A percentile compares a stretch with the other conserved stretches of the same genome.
Evolutionary conservation across 176 grass and related monocot species (phyloP).

Genomic region (Sorghum bicolor): DNA sequence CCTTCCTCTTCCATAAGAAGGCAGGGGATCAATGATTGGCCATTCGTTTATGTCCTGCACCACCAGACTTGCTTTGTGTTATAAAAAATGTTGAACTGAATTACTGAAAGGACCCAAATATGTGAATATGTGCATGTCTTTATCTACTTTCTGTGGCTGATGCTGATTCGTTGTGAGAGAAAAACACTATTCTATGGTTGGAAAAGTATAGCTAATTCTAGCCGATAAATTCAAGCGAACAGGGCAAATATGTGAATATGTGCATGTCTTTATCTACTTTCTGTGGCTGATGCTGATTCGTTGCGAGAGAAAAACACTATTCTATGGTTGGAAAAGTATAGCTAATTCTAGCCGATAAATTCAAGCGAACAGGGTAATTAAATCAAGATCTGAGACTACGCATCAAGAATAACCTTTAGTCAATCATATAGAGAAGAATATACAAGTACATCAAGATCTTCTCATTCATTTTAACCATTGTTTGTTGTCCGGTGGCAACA

Average conservation of each 20-base stretch:
- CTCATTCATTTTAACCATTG: background rate
- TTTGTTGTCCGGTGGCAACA: background rate
- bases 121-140: background rate
- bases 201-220: too few species aligned
- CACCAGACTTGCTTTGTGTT: background rate
- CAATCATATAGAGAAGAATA: background rate
- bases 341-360: too few species aligned
- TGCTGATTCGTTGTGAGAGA: too few species aligned
- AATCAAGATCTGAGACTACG: background rate
- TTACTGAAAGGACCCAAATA: background rate
- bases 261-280: too few species aligned
- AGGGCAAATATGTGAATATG: background rate
- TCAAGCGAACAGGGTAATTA: too few species aligned
- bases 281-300: too few species aligned
- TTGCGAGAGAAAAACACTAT: too few species aligned
- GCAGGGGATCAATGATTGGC: slow-evolving; percentile 77
- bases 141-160: too few species aligned
- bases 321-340: too few species aligned
- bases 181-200: too few species aligned
- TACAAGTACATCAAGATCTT: background rate
- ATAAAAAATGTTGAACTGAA: background rate
- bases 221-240: too few species aligned
- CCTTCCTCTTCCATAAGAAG: slow-evolving; percentile 81
- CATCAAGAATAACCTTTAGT: background rate
- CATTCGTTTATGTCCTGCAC: slow-evolving; percentile 59